Evolutionary conservation across 208 protist species (phyloP).

Genomic region (Balamuthia mandrillaris): DNA sequence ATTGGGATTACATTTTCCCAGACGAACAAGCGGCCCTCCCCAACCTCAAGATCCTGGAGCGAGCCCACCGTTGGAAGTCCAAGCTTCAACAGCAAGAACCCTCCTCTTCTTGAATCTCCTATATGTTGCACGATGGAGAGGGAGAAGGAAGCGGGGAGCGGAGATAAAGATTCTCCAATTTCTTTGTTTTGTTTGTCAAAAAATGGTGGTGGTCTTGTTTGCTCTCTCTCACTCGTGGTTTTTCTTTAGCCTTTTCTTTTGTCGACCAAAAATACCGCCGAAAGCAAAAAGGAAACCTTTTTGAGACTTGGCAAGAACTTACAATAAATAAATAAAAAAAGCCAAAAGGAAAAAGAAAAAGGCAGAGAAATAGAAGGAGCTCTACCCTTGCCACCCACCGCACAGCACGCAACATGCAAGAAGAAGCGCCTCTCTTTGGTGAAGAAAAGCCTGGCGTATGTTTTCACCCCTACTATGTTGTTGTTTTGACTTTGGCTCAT

Average conservation of each 20-base stretch:
- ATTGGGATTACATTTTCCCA: constrained; percentile 77
- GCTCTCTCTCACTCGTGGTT: background rate
- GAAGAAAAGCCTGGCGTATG: background rate
- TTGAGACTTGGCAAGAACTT: background rate
- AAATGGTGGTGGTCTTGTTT: background rate
- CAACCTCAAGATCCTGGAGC: constrained; percentile 67
- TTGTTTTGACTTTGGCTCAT: background rate
- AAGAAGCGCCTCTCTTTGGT: constrained; percentile 11
- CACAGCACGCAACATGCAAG: too few species aligned
- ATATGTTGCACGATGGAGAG: background rate
- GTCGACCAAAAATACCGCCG: too few species aligned
- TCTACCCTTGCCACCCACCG: too few species aligned
- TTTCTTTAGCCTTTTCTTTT: background rate
- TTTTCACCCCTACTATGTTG: background rate
- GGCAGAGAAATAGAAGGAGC: too few species aligned
- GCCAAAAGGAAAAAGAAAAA: background rate
- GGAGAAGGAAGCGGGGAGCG: background rate
- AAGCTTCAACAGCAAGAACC: background rate
- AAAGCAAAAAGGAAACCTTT: too few species aligned
- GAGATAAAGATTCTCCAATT: background rate
- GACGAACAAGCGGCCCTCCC: constrained; percentile 53
- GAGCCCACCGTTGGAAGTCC: constrained; percentile 68
- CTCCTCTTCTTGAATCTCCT: background rate
- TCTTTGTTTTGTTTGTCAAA: background rate
- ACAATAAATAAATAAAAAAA: background rate